Conservation (phyloP, 768 basidiomycete genomes). For the Suillus brevipes region DNA sequence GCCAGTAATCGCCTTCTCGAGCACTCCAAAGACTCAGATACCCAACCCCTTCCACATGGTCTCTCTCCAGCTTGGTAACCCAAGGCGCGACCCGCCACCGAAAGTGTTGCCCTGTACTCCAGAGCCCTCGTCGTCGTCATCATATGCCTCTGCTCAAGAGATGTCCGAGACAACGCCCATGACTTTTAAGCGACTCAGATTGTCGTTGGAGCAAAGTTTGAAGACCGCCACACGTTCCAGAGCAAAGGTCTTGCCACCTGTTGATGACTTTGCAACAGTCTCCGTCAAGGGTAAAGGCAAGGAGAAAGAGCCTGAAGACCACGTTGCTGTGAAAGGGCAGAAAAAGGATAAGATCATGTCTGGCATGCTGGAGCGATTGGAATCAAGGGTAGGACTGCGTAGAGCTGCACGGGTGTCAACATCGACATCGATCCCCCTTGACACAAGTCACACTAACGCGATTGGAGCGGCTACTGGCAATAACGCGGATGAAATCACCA, state of each 20-base stretch:
- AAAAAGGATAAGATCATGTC: conserved; percentile 44
- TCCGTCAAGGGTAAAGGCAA: conserved; percentile 47
- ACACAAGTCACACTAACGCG: conserved; percentile 28
- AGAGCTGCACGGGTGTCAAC: conserved; percentile 40
- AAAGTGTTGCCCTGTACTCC: conserved; percentile 44
- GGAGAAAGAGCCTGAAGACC: conserved; percentile 33
- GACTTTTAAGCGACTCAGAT: conserved; percentile 63
- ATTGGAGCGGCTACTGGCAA: conserved; percentile 13
- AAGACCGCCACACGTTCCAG: conserved; percentile 63
- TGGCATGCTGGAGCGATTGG: conserved; percentile 47
- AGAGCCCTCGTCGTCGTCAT: conserved; percentile 35
- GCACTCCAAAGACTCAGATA: conserved; percentile 37
- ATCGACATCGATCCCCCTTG: conserved; percentile 41
- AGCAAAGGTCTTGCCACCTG: conserved; percentile 36
- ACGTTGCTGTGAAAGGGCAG: conserved; percentile 23
- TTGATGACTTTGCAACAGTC: conserved; percentile 47
- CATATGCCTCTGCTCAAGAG: conserved; percentile 31
- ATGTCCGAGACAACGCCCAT: conserved; percentile 45
- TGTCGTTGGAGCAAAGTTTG: conserved; percentile 66
- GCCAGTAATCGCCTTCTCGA: conserved; percentile 45
- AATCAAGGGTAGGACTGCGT: conserved; percentile 55
- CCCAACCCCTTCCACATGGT: conserved; percentile 49
- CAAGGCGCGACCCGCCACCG: conserved; percentile 33
- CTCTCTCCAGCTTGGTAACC: conserved; percentile 40
- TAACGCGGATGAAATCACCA: conserved; percentile 38